phyloP scores from a whole-genome alignment of 75 land plant genomes.

The Chamaecyparis obtusa region DNA sequence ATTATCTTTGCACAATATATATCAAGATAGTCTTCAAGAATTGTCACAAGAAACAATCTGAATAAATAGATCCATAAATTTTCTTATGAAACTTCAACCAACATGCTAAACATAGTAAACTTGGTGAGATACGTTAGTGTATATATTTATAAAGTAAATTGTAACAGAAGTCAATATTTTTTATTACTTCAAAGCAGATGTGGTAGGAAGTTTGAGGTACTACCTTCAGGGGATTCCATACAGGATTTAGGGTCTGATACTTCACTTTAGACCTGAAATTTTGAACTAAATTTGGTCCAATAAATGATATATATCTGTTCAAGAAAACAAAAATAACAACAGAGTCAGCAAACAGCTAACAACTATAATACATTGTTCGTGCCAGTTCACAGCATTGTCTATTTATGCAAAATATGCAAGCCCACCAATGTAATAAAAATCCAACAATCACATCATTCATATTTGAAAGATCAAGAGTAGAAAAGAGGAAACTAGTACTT shows the following conservation, averaged over 20 bases:
- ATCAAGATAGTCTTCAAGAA: neutral
- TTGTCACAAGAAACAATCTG: constrained; percentile 2
- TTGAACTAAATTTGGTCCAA: constrained; percentile 42
- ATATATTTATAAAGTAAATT: neutral
- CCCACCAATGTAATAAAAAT: neutral
- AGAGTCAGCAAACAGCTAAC: neutral
- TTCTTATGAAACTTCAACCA: neutral
- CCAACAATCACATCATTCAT: neutral
- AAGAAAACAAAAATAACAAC: constrained; percentile 5
- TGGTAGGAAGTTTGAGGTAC: neutral
- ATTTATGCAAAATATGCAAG: neutral
- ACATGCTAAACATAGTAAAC: neutral
- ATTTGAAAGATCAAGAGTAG: neutral
- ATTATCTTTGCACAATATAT: neutral
- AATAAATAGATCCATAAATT: neutral
- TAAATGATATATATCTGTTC: constrained; percentile 33
- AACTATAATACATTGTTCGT: neutral
- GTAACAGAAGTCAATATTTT: neutral
- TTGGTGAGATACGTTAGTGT: too few relatives aligned
- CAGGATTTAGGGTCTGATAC: constrained; percentile 50
- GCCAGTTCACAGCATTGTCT: neutral
- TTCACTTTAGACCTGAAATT: constrained; percentile 40
- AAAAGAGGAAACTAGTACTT: constrained; percentile 8
- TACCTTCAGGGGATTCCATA: constrained; percentile 53
- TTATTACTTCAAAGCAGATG: neutral